Evolutionary conservation across 805 yeast genomes (phyloP), one percentile per base, ranked within the genome.

Genomic region (Schwanniomyces occidentalis): DNA sequence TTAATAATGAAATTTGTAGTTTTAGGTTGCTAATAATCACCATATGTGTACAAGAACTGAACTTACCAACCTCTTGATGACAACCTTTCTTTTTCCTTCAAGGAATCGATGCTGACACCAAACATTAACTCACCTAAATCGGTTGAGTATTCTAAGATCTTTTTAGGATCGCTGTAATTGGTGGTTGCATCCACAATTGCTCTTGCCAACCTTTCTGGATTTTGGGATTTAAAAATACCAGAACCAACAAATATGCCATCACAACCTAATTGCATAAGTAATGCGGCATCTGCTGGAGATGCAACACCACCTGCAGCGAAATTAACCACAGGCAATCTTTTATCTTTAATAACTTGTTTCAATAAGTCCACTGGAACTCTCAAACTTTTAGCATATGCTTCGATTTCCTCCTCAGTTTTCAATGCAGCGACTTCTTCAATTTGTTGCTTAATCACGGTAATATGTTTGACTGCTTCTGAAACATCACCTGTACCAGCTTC

Each of bases 251-350:
- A 58, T 8, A 57, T 58, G 35, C 64, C 63, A 37, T 58, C 62
- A 39, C 61, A 54, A 9, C 64, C 64, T 38, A 58, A 53, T 49
- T 57, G 61, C 63, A 85, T 85, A 59, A 86, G 78, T 44, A 85
- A 63, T 14, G 93, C 93, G 16, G 95, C 95, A 58, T 85, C 95
- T 6, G 90, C 80, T 21, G 95, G 95, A 8, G 95, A 82, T 7
- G 95, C 93, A 33, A 85, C 82, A 40, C 95, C 95, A 27, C 95
- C 95, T 18, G 93, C 93, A 25, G 93, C 91, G 54, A 85, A 85
- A 65, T 83, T 85, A 36, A 85, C 93, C 27, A 85, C 95, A 1
- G 90, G 90, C 42, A 85, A 70, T 50, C 78, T 76, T 7, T 63
- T 58, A 43, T 67, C 64, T 27, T 69, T 70, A 32, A 78, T 65